Evolutionary conservation across 805 yeast species (phyloP).

Genomic region (Yamadazyma endophytica): DNA sequence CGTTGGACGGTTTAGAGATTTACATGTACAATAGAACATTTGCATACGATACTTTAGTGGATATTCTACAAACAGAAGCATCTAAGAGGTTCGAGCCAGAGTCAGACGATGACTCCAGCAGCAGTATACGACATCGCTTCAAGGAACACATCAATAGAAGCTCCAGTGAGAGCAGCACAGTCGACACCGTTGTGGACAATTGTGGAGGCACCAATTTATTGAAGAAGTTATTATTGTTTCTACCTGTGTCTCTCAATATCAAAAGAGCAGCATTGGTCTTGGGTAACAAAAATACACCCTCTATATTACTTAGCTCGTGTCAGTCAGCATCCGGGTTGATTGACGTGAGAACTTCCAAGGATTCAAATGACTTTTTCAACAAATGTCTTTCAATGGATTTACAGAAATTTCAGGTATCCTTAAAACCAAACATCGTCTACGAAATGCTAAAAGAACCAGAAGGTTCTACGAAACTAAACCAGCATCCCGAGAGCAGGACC

Average conservation of each 20-base stretch:
- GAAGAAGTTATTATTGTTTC: slow-evolving; percentile 21
- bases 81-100: neutral
- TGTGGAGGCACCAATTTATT: slow-evolving; percentile 7
- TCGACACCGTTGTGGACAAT: neutral
- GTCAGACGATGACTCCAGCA: neutral
- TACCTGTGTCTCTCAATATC: slow-evolving; percentile 63
- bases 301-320: slow-evolving; percentile 62
- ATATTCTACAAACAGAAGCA: slow-evolving; percentile 22
- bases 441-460: no score
- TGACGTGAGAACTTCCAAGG: slow-evolving; percentile 50
- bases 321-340: slow-evolving; percentile 49
- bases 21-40: slow-evolving; percentile 76
- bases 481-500: neutral
- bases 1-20: slow-evolving; percentile 74
- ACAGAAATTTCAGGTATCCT: slow-evolving; percentile 50
- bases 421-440: slow-evolving; percentile 71
- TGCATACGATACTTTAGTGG: slow-evolving; percentile 68
- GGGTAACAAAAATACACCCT: slow-evolving; percentile 78
- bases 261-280: slow-evolving; percentile 68
- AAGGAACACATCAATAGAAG: neutral
- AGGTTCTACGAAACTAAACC: neutral
- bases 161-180: slow-evolving; percentile 1
- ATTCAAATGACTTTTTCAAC: slow-evolving; percentile 53
- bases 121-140: no score
- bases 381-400: slow-evolving; percentile 41